Evolutionary conservation across 208 protist species (phyloP), one percentile per base, ranked within the genome.

Genomic region (Wallacemonas sp.): DNA sequence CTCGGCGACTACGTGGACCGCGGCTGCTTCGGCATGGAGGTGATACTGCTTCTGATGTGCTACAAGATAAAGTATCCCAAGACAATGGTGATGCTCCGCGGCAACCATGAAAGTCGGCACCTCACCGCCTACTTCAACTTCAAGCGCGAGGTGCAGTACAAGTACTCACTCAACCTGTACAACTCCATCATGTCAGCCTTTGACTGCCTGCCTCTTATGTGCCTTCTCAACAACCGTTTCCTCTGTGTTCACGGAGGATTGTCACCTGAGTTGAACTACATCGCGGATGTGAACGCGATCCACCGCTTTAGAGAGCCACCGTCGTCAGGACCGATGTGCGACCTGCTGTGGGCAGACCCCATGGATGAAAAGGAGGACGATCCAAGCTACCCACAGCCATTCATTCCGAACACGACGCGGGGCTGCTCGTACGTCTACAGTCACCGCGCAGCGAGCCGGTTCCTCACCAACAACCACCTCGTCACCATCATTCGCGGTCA

Each of bases 31-130:
- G 87, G 88, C 8, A 81, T 76, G 34, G 92, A 97, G 69, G 89
- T 94, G 37, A 83, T 91, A 26, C 60, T 99, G 10, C 95, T 98
- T 30, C 78, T 99, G n/a, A 96, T 97, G 68, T 80, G 90, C 46
- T 91, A 96, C 60, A 99, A 99, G 69, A 88, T 98, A 42, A 67
- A 71, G 38, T 97, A 97, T 66, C 95, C 96, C 6, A 71, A 85
- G 12, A 87, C 78, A 0, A 90, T 99, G 63, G 85, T 93, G 22
- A 85, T 99, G 69, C 68, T 99, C 3, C 89, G 98, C 62, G 98
- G 98, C 37, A 99, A 99, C 78, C 98, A 99, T 72, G 97, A 99
- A 75, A 98, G 95, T 60, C 79, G 97, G n/a, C 97, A 99, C 63
- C 75, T 99, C 6, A 98, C 96, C 12, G 94, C 96, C 19, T 98